These are phyloP conservation scores for Neofusicoccum sp. DNA, from an alignment of 2,329 filamentous ascomycete species.

Conservation along the genomic window DNA sequence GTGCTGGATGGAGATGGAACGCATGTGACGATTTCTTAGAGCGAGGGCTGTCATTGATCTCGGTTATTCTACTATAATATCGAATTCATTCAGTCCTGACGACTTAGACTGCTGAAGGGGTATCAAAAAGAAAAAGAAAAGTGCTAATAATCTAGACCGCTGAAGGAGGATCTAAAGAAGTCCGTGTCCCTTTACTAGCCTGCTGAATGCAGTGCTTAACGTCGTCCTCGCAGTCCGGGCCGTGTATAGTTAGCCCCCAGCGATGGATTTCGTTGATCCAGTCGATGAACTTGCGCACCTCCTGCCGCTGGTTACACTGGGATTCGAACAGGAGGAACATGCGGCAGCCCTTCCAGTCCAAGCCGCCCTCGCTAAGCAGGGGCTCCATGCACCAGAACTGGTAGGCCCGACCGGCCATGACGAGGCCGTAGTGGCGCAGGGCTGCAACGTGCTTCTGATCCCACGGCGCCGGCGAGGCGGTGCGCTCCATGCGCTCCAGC, in stretches of 20 bases:
- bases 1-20: too few relatives aligned
- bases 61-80: too few relatives aligned
- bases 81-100: too few relatives aligned
- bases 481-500: background rate
- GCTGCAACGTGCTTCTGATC: background rate
- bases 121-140: too few relatives aligned
- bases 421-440: background rate
- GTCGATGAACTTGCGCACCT: background rate
- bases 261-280: conserved; percentile 9
- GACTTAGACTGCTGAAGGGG: too few relatives aligned
- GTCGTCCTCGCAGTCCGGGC: background rate
- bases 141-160: too few relatives aligned
- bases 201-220: background rate
- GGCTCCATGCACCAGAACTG: background rate
- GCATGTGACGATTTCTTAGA: too few relatives aligned
- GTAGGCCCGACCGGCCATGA: background rate
- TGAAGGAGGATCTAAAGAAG: too few relatives aligned
- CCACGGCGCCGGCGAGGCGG: background rate
- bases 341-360: background rate
- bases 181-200: too few relatives aligned
- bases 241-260: conserved; percentile 3
- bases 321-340: background rate
- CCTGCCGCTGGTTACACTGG: background rate
- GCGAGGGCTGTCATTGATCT: too few relatives aligned
- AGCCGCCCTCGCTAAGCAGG: background rate